Evolutionary conservation across 1,284 basidiomycete species (phyloP).

Genomic region (Lentinula novae-zelandiae): DNA sequence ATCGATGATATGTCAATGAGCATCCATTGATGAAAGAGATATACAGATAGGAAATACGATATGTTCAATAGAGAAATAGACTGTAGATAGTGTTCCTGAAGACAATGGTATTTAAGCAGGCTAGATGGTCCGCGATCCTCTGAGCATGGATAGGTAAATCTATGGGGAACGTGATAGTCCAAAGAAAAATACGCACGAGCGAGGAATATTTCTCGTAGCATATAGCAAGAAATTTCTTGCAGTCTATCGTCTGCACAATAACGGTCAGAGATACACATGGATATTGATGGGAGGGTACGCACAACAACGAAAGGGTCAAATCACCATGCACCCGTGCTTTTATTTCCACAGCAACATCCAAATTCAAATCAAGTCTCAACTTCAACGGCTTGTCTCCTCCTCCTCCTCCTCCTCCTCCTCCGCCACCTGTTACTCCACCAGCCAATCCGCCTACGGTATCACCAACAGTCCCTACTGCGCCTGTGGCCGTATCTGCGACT

Average conservation of each 20-base stretch:
- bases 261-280: not conserved
- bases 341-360: slow-evolving; percentile 25
- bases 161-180: too few relatives aligned
- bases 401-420: slow-evolving; percentile 14
- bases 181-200: too few relatives aligned
- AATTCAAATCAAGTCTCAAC: slow-evolving; percentile 24
- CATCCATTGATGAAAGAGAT: too few relatives aligned
- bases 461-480: slow-evolving; percentile 13
- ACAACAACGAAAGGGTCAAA: slow-evolving; percentile 25
- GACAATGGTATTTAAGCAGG: too few relatives aligned
- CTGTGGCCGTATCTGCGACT: slow-evolving; percentile 16
- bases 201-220: too few relatives aligned
- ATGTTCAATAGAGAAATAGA: too few relatives aligned
- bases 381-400: slow-evolving; percentile 21
- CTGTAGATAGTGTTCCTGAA: too few relatives aligned
- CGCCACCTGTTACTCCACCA: slow-evolving; percentile 14
- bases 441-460: slow-evolving; percentile 16
- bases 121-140: too few relatives aligned
- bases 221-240: not conserved
- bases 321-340: slow-evolving; percentile 27
- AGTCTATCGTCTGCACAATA: not conserved
- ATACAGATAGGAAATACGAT: too few relatives aligned
- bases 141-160: too few relatives aligned
- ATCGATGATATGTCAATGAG: too few relatives aligned
- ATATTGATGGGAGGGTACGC: slow-evolving; percentile 11